Conservation (phyloP, 2,329 filamentous ascomycete species). For the Bipolaris cookei region DNA sequence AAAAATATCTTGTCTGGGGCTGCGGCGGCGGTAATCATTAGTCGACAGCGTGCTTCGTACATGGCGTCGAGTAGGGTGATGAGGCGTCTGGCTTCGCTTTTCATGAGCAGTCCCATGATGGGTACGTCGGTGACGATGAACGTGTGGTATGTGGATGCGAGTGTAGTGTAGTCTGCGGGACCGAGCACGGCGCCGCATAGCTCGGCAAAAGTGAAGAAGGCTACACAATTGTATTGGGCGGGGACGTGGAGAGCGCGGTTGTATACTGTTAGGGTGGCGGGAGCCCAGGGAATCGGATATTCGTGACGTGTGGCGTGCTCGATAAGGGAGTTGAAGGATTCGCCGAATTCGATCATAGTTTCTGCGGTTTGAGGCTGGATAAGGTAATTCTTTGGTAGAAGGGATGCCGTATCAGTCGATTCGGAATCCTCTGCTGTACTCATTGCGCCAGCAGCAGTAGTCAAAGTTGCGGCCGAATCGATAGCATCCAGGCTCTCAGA, state of each 20-base stretch:
- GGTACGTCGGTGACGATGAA: slow-evolving; percentile 76
- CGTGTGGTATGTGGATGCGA: slow-evolving; percentile 80
- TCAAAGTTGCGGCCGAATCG: background rate
- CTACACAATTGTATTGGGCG: slow-evolving; percentile 62
- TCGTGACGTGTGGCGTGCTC: slow-evolving; percentile 24
- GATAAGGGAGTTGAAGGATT: slow-evolving; percentile 31
- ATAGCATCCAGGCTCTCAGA: background rate
- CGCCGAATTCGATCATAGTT: slow-evolving; percentile 27
- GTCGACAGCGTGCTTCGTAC: slow-evolving; percentile 81
- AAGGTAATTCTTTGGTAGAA: slow-evolving; percentile 45
- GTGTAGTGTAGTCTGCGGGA: slow-evolving; percentile 81
- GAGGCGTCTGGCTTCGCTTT: slow-evolving; percentile 81
- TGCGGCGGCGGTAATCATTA: slow-evolving; percentile 70
- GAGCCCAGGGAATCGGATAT: slow-evolving; percentile 55
- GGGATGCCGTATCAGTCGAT: background rate
- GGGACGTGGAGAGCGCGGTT: slow-evolving; percentile 68
- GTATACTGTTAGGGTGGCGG: slow-evolving; percentile 62
- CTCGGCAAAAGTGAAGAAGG: slow-evolving; percentile 71
- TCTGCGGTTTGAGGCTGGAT: slow-evolving; percentile 36
- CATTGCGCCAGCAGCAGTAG: background rate
- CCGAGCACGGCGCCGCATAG: slow-evolving; percentile 71
- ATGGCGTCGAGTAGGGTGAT: slow-evolving; percentile 78
- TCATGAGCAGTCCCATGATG: slow-evolving; percentile 68
- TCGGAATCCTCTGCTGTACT: background rate
- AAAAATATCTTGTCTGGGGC: slow-evolving; percentile 80